phyloP scores from a whole-genome alignment of 164 flowering plant genomes.

The Santalum album region DNA sequence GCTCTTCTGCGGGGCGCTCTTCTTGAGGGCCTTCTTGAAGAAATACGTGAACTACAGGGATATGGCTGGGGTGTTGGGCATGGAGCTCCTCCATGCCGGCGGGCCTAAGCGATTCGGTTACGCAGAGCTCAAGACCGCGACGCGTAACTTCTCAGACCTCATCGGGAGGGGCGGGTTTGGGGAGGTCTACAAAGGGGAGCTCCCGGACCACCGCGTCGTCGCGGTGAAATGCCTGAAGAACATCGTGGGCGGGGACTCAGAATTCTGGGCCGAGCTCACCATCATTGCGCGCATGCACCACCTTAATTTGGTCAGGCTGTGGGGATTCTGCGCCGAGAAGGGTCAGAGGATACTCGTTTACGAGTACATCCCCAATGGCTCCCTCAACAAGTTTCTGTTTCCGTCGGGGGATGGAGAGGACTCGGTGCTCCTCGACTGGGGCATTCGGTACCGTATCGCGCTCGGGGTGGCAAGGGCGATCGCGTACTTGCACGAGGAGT shows the following conservation, averaged over 20 bases:
- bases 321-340: conserved; percentile 82
- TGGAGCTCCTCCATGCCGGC: conserved; percentile 57
- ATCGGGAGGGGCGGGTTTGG: conserved; percentile 76
- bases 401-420: too few relatives aligned
- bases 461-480: conserved; percentile 55
- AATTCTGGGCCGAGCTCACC: conserved; percentile 86
- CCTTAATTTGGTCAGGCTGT: conserved; percentile 60
- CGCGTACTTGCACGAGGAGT: conserved; percentile 60
- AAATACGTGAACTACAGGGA: conserved; percentile 59
- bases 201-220: conserved; percentile 49
- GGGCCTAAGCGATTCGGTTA: conserved; percentile 66
- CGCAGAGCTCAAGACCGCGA: conserved; percentile 56
- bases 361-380: conserved; percentile 59
- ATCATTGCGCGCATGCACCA: conserved; percentile 86
- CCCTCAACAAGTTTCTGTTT: conserved; percentile 47
- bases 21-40: conserved; percentile 61
- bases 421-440: conserved; percentile 68
- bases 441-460: conserved; percentile 40
- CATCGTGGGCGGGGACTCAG: conserved; percentile 44
- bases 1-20: conserved; percentile 45
- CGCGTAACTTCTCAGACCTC: conserved; percentile 42
- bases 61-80: conserved; percentile 64
- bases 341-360: conserved; percentile 54
- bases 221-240: conserved; percentile 55
- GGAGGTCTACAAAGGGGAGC: conserved; percentile 51